Base-by-base conservation (phyloP, 768 basidiomycete genomes). In the Myochromella boudieri region DNA sequence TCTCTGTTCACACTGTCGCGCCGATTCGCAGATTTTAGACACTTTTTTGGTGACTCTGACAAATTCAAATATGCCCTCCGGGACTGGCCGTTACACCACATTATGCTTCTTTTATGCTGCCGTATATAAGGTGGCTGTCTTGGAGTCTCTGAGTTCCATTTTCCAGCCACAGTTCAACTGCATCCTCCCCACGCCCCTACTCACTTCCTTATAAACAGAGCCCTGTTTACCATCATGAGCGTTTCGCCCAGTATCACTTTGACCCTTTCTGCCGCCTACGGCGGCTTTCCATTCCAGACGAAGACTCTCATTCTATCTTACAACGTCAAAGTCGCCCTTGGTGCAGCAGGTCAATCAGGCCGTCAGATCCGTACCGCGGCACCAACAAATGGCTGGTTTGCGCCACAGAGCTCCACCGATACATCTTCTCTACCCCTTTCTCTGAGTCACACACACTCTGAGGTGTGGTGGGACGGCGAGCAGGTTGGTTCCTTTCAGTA, bases 381-480 rank as follows among this genome's bases (percentile, higher is more conserved):
- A 11, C 49, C 58, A 7, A 53, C 61, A 17, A 78, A 77, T 25
- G 76, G 77, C 5, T 66, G 69, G 67, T 76, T 79, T 51, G 60
- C 75, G 24, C 57, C 67, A 14, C 60, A 61, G 22, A 47, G 38
- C 4, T 17, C 37, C 21, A 18, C 37, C 12, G 62, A 53, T 7
- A 51, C 56, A 38, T 43, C 57, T 28, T 52, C 63, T 18, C 58
- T 76, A 31, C 68, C 68, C 20, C 58, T 78, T 34, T 64, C 75
- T 27, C 56, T 80, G 24, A 71, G 71, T 52, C 44, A 63, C 8
- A 57, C 62, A 1, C 78, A 80, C 42, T 75, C 74, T 4, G 69
- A 77, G 51, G 59, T 79, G 26, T 78, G 78, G 76, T 58, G 62
- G 40, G 66, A 72, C 24, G 68, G 65, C 17, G 65, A 67, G 46